These are phyloP conservation scores for Diplodia seriata DNA, from an alignment of 2,329 filamentous ascomycete species.

Conservation along the genomic window DNA sequence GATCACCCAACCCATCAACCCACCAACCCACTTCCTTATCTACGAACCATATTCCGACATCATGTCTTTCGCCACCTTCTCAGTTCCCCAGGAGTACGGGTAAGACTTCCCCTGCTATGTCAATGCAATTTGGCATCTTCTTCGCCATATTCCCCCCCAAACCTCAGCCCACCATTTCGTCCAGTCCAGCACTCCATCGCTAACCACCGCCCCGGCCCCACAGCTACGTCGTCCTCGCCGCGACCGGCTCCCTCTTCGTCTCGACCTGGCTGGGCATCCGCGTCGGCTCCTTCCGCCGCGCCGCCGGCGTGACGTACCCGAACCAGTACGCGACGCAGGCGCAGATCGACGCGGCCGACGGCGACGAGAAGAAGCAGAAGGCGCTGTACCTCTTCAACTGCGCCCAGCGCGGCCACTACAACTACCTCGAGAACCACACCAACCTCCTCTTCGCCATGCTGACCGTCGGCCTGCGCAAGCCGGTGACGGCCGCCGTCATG, in stretches of 20 bases:
- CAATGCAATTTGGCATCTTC: neutral
- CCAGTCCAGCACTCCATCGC: neutral
- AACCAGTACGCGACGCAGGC: slow-evolving; percentile 64
- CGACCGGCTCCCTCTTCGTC: slow-evolving; percentile 62
- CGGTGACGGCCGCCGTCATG: slow-evolving; percentile 54
- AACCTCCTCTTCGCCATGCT: slow-evolving; percentile 60
- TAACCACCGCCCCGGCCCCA: neutral
- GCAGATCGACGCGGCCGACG: slow-evolving; percentile 53
- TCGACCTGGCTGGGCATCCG: slow-evolving; percentile 59
- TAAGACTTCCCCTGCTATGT: slow-evolving; percentile 36
- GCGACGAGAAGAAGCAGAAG: slow-evolving; percentile 50
- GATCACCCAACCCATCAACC: slow-evolving; percentile 1
- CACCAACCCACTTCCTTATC: neutral
- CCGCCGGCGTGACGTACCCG: slow-evolving; percentile 63
- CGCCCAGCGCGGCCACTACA: slow-evolving; percentile 57
- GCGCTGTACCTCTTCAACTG: slow-evolving; percentile 55
- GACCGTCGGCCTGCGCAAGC: slow-evolving; percentile 62
- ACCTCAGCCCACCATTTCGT: neutral
- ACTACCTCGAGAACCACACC: slow-evolving; percentile 66
- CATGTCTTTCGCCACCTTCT: slow-evolving; percentile 35
- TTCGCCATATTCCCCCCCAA: neutral
- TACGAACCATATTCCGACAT: slow-evolving; percentile 4
- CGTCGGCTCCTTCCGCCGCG: slow-evolving; percentile 56
- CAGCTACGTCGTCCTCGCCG: slow-evolving; percentile 64
- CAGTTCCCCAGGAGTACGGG: slow-evolving; percentile 43